phyloP scores from a whole-genome alignment of 208 protist species.

The Kentomonas sorsogonicus region DNA sequence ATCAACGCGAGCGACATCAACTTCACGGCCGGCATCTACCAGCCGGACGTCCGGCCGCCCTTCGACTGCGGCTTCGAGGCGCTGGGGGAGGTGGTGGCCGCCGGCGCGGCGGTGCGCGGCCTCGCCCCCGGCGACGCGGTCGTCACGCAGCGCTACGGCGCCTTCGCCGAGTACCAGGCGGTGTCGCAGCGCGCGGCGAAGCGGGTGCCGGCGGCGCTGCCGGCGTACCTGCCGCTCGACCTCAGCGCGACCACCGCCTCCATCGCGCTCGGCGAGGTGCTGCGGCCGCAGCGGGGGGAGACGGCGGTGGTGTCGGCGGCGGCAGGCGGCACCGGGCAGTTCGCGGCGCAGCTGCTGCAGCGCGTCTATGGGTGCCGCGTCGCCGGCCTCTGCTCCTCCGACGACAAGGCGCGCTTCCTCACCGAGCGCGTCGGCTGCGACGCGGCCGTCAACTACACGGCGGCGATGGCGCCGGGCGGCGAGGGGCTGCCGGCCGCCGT shows the following conservation, averaged over 20 bases:
- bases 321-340: slow-evolving; percentile 85
- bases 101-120: slow-evolving; percentile 35
- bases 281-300: slow-evolving; percentile 64
- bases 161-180: slow-evolving; percentile 74
- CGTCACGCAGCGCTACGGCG: slow-evolving; percentile 70
- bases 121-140: slow-evolving; percentile 49
- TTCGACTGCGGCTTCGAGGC: slow-evolving; percentile 88
- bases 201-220: slow-evolving; percentile 33
- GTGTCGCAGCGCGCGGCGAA: slow-evolving; percentile 47
- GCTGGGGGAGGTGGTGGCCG: slow-evolving; percentile 63
- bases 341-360: slow-evolving; percentile 87
- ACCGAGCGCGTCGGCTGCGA: slow-evolving; percentile 59
- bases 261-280: slow-evolving; percentile 69
- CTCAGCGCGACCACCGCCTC: slow-evolving; percentile 85
- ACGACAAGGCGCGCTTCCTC: slow-evolving; percentile 74
- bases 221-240: slow-evolving; percentile 65
- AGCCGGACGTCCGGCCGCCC: slow-evolving; percentile 59
- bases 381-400: slow-evolving; percentile 81
- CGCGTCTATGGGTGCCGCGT: slow-evolving; percentile 72
- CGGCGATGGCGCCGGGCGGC: not conserved
- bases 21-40: slow-evolving; percentile 79
- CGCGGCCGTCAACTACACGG: slow-evolving; percentile 66
- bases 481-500: slow-evolving; percentile 25
- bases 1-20: slow-evolving; percentile 91
- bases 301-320: slow-evolving; percentile 85